These are phyloP conservation scores for Boletus vermiculosoides DNA, from an alignment of 768 basidiomycete genomes.

Conservation along the genomic window DNA sequence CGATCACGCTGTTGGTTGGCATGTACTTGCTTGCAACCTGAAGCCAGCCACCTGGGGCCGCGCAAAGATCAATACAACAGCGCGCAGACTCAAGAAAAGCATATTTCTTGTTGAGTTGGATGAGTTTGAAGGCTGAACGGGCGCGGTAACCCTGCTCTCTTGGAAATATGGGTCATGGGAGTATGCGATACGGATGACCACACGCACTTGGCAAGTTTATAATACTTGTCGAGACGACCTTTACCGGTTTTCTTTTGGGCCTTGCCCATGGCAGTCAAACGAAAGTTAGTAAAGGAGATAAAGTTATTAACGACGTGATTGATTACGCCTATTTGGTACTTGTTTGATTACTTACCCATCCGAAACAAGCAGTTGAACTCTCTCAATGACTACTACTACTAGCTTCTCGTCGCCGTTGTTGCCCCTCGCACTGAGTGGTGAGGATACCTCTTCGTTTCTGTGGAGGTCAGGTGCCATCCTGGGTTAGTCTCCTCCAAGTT, in stretches of 20 bases:
- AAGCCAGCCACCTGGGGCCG: conserved; percentile 98
- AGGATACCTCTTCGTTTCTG: conserved; percentile 25
- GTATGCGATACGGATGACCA: conserved; percentile 4
- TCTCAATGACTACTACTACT: conserved; percentile 20
- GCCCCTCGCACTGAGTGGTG: conserved; percentile 7
- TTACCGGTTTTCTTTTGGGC: conserved; percentile 96
- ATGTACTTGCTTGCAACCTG: conserved; percentile 98
- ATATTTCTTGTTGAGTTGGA: conserved; percentile 98
- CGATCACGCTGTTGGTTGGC: conserved; percentile 88
- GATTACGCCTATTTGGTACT: conserved; percentile 19
- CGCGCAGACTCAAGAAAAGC: conserved; percentile 82
- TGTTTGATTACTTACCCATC: not conserved
- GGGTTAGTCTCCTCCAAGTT: conserved; percentile 29
- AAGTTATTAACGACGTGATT: not conserved
- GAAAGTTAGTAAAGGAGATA: not conserved
- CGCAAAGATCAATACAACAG: conserved; percentile 97
- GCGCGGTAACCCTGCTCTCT: conserved; percentile 99
- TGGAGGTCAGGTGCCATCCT: conserved; percentile 46
- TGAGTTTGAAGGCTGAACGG: conserved; percentile 98
- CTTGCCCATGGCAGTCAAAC: conserved; percentile 53
- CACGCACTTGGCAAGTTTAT: conserved; percentile 85
- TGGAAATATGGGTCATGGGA: conserved; percentile 10
- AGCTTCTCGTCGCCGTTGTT: conserved; percentile 33
- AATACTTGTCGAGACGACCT: conserved; percentile 95
- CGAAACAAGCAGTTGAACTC: not conserved